These are phyloP conservation scores for Leptographium lundbergii DNA, from an alignment of 2,329 filamentous ascomycete genomes.

Conservation along the genomic window DNA sequence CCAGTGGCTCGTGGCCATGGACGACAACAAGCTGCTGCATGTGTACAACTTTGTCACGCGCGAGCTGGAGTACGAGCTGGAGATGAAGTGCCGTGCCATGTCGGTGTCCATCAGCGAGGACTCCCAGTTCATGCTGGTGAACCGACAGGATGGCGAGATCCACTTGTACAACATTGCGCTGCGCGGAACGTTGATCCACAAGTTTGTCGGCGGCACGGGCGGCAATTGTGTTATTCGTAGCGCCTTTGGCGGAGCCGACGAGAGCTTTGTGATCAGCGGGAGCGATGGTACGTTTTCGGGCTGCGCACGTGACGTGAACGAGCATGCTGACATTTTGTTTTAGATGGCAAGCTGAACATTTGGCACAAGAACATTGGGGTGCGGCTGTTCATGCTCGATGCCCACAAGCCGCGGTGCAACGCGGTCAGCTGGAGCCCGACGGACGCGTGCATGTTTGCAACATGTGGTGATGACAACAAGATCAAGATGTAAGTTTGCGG, in stretches of 20 bases:
- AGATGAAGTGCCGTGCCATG: slow-evolving; percentile 56
- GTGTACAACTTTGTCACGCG: slow-evolving; percentile 71
- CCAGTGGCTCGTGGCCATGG: slow-evolving; percentile 65
- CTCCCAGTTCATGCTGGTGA: slow-evolving; percentile 70
- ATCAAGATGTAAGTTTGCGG: slow-evolving; percentile 63
- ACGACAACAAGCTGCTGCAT: slow-evolving; percentile 56
- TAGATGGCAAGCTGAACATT: slow-evolving; percentile 61
- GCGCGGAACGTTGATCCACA: slow-evolving; percentile 51
- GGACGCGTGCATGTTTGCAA: slow-evolving; percentile 75
- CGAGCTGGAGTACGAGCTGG: slow-evolving; percentile 62
- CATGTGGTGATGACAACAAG: slow-evolving; percentile 75
- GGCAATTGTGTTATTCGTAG: slow-evolving; percentile 62
- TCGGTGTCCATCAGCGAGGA: slow-evolving; percentile 73
- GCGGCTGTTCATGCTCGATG: slow-evolving; percentile 62
- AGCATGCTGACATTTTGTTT: slow-evolving; percentile 4
- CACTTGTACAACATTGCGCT: slow-evolving; percentile 67
- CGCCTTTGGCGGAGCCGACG: slow-evolving; percentile 75
- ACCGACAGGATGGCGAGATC: slow-evolving; percentile 64
- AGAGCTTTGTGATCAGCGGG: slow-evolving; percentile 84
- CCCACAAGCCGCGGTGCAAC: slow-evolving; percentile 69
- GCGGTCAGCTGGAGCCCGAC: slow-evolving; percentile 79
- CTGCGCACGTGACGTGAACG: neutral
- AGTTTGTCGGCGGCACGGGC: slow-evolving; percentile 64
- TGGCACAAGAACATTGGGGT: slow-evolving; percentile 80
- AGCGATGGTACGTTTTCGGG: slow-evolving; percentile 55